Evolutionary conservation across 208 protist species (phyloP).

Genomic region (Polymyxa betae): DNA sequence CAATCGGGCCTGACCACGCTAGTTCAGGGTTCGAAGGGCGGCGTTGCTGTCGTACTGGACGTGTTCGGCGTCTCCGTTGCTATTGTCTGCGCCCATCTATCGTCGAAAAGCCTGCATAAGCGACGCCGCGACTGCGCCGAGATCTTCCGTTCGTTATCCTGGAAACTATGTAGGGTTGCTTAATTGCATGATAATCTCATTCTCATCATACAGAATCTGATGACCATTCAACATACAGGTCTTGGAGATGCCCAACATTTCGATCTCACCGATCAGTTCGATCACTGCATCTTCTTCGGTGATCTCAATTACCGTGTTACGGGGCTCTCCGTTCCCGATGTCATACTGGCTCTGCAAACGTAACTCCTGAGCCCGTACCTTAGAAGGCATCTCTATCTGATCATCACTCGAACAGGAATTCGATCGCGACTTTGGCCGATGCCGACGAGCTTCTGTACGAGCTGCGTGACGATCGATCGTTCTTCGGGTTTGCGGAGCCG

Average conservation of each 20-base stretch:
- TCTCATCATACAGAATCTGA: neutral
- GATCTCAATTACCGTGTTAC: neutral
- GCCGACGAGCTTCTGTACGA: neutral
- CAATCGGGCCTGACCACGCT: neutral
- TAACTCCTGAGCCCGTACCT: neutral
- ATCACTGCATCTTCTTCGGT: neutral
- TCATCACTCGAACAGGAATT: neutral
- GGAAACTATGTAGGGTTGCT: neutral
- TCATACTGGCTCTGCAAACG: neutral
- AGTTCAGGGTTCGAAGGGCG: conserved; percentile 1
- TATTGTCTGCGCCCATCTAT: neutral
- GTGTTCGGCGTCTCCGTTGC: neutral
- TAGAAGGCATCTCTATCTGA: neutral
- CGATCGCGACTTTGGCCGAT: neutral
- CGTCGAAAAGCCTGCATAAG: neutral
- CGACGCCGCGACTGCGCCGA: neutral
- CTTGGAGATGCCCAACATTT: neutral
- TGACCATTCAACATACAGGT: too few relatives aligned
- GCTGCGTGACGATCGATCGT: neutral
- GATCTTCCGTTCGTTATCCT: neutral
- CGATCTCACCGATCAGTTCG: neutral
- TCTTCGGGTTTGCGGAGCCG: neutral
- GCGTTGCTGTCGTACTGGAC: neutral
- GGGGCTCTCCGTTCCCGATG: neutral
- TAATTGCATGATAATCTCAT: neutral